phyloP scores from a whole-genome alignment of 306 rosid genomes.

The Casuarina cunninghamiana region DNA sequence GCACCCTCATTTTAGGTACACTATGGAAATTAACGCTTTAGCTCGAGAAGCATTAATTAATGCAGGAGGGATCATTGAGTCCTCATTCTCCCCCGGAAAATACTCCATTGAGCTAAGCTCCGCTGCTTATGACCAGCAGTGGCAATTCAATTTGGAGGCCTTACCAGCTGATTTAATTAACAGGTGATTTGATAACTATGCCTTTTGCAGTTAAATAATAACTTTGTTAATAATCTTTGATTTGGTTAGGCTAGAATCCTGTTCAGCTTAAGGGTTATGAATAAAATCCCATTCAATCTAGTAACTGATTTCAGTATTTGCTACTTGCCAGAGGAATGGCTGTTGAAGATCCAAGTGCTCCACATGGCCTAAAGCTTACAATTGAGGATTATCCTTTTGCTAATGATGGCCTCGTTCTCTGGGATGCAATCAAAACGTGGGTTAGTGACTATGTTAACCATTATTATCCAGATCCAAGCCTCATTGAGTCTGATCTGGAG shows the following conservation, averaged over 20 bases:
- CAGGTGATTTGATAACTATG: constrained; percentile 25
- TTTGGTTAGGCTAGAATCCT: no score
- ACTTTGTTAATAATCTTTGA: no score
- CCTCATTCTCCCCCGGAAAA: constrained; percentile 47
- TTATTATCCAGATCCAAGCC: constrained; percentile 12
- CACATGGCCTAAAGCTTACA: constrained; percentile 44
- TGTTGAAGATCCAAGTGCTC: constrained; percentile 34
- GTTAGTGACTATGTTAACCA: constrained; percentile 38
- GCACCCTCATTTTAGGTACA: constrained; percentile 86
- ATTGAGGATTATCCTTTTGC: constrained; percentile 55
- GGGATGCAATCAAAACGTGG: constrained; percentile 47
- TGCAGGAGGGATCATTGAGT: constrained; percentile 61
- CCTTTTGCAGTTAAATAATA: no score
- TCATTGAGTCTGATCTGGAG: constrained; percentile 36
- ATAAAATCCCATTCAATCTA: no score
- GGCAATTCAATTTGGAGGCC: constrained; percentile 70
- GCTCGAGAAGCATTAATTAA: constrained; percentile 69
- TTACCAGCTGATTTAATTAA: constrained; percentile 71
- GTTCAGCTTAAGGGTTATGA: no score
- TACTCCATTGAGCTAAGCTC: constrained; percentile 58
- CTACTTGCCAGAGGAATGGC: constrained; percentile 54
- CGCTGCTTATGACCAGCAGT: constrained; percentile 55
- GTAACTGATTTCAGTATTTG: background rate
- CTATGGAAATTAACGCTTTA: constrained; percentile 86
- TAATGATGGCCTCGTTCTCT: constrained; percentile 47